A percentile compares a stretch with the other conserved stretches of the same genome.
phyloP scores from a whole-genome alignment of 768 basidiomycete genomes.

The Boletus insuetus region DNA sequence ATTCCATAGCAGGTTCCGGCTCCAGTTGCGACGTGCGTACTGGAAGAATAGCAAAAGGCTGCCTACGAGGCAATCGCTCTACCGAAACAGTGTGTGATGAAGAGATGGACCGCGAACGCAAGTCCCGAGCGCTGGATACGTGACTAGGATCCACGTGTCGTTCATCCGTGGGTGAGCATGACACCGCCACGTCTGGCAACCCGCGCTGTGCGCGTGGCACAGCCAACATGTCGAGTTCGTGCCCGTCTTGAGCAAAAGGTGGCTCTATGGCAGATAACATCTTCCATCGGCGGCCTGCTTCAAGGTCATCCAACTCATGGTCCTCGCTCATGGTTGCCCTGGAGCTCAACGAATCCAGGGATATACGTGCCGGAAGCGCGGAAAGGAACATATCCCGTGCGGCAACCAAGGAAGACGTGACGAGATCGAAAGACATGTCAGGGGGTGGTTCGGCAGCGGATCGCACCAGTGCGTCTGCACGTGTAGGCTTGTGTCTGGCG shows the following conservation, averaged over 20 bases:
- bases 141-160: not conserved
- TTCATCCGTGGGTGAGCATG: not conserved
- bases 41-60: constrained; percentile 19
- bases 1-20: constrained; percentile 33
- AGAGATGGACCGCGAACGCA: not conserved
- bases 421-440: constrained; percentile 1
- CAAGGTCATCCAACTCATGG: constrained; percentile 26
- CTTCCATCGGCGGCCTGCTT: not conserved
- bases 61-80: constrained; percentile 3
- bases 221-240: constrained; percentile 17
- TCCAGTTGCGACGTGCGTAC: constrained; percentile 33
- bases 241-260: constrained; percentile 2
- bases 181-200: not conserved
- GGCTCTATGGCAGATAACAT: not conserved
- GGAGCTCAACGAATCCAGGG: constrained; percentile 30
- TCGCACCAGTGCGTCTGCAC: not conserved
- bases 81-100: not conserved
- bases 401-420: constrained; percentile 17
- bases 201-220: not conserved
- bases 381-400: constrained; percentile 24
- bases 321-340: constrained; percentile 27
- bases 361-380: constrained; percentile 27
- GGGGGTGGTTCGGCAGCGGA: not conserved
- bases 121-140: not conserved
- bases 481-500: not conserved